Conservation (phyloP, 495 filamentous ascomycete species). For the Niebla homalea region DNA sequence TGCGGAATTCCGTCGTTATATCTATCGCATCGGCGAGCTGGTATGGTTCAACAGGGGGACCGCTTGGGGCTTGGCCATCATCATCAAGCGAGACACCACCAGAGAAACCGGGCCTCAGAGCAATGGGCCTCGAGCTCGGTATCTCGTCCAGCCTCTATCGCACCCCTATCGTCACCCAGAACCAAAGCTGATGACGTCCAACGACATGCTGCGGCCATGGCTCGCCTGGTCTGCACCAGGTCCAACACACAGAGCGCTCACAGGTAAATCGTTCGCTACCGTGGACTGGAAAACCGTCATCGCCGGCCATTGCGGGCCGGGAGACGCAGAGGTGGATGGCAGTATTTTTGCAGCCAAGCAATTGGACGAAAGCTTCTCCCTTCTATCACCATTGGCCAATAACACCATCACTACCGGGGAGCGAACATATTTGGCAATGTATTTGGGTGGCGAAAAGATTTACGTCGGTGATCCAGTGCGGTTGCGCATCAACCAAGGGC, state of each 20-base stretch:
- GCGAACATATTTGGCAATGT: conserved; percentile 41
- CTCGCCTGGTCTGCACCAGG: conserved; percentile 47
- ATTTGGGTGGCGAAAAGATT: conserved; percentile 48
- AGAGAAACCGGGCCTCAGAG: conserved; percentile 9
- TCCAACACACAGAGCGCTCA: conserved; percentile 19
- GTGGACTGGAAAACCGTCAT: conserved; percentile 38
- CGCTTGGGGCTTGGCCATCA: conserved; percentile 44
- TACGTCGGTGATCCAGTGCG: conserved; percentile 47
- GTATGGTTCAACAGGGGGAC: conserved; percentile 43
- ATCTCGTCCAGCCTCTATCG: conserved; percentile 39
- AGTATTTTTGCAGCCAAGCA: conserved; percentile 46
- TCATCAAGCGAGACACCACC: conserved; percentile 23
- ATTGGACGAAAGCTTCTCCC: conserved; percentile 42
- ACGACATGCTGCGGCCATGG: conserved; percentile 40
- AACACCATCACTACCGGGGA: conserved; percentile 26
- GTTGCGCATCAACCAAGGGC: conserved; percentile 26
- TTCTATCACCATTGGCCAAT: conserved; percentile 33
- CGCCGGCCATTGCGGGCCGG: conserved; percentile 26
- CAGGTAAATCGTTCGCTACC: conserved; percentile 27
- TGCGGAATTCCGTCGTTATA: conserved; percentile 29
- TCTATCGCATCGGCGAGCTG: conserved; percentile 45
- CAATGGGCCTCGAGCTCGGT: conserved; percentile 20
- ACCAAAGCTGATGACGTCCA: conserved; percentile 23
- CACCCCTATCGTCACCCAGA: conserved; percentile 30
- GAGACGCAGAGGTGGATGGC: conserved; percentile 43